Percentiles rank a stretch among this genome's conserved stretches.
Conservation (phyloP, 2,329 filamentous ascomycete genomes). For the Trichothecium roseum region DNA sequence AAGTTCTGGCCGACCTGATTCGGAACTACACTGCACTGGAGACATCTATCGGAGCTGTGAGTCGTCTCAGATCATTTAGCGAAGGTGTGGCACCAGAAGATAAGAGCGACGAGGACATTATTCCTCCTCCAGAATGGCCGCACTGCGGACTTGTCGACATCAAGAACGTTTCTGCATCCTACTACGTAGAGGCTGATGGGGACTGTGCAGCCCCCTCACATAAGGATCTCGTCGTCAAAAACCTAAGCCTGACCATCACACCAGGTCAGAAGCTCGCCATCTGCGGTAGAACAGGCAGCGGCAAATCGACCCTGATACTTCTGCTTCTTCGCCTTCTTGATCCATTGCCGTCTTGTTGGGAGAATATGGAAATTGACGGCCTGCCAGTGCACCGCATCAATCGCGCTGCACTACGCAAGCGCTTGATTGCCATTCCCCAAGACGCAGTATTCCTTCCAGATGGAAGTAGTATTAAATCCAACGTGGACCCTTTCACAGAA, state of each 20-base stretch:
- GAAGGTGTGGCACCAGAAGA: conserved; percentile 12
- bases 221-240: neutral
- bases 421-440: conserved; percentile 42
- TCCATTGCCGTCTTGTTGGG: conserved; percentile 14
- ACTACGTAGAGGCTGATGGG: too few species aligned
- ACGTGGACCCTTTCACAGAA: conserved; percentile 28
- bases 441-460: conserved; percentile 41
- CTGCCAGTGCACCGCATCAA: conserved; percentile 24
- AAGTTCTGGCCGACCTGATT: conserved; percentile 12
- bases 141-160: conserved; percentile 17
- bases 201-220: conserved; percentile 4
- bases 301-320: conserved; percentile 32
- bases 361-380: conserved; percentile 32
- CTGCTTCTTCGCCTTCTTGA: conserved; percentile 30
- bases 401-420: conserved; percentile 30
- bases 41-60: conserved; percentile 16
- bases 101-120: conserved; percentile 6
- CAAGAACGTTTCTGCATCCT: conserved; percentile 20
- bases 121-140: conserved; percentile 18
- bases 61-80: conserved; percentile 15
- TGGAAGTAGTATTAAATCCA: conserved; percentile 25
- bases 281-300: conserved; percentile 27
- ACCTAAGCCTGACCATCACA: conserved; percentile 10
- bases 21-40: conserved; percentile 19
- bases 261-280: conserved; percentile 23